A percentile compares a stretch with the other conserved stretches of the same genome.
phyloP scores from a whole-genome alignment of 805 yeast species.

The Ogataea nitratoaversa region DNA sequence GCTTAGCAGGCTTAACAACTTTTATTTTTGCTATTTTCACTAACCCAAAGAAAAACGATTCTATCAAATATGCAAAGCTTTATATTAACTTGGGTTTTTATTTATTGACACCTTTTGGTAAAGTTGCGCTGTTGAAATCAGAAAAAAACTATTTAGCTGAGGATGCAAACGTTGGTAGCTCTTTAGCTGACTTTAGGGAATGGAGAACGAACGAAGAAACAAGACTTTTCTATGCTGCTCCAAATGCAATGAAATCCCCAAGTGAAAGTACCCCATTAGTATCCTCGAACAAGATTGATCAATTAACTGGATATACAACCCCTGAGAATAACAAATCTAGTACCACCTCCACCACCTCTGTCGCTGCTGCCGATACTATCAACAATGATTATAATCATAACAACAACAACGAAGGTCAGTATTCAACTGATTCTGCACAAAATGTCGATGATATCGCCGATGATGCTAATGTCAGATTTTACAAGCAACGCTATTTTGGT shows the following conservation, averaged over 20 bases:
- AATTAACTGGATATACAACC: neutral
- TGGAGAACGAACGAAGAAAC: conserved; percentile 86
- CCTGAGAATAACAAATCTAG: neutral
- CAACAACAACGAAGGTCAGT: neutral
- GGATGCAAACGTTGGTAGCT: conserved; percentile 85
- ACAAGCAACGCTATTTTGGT: conserved; percentile 64
- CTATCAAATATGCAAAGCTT: conserved; percentile 59
- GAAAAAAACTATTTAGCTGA: conserved; percentile 81
- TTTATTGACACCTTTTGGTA: conserved; percentile 84
- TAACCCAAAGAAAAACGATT: conserved; percentile 40
- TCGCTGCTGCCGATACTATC: conserved; percentile 1
- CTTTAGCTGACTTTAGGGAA: conserved; percentile 75
- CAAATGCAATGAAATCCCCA: conserved; percentile 21
- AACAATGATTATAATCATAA: neutral
- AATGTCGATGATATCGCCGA: conserved; percentile 20
- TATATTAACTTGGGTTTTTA: conserved; percentile 64
- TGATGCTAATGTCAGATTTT: conserved; percentile 24
- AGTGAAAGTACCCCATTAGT: conserved; percentile 19
- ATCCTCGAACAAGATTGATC: neutral
- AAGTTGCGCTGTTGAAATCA: conserved; percentile 69
- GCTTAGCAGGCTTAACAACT: conserved; percentile 44
- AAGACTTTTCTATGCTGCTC: conserved; percentile 75
- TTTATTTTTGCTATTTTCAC: conserved; percentile 40
- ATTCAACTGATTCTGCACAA: neutral
- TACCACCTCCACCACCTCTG: neutral